Evolutionary conservation across 306 rosid genomes (phyloP).

Genomic region (Dryas alaskensis): DNA sequence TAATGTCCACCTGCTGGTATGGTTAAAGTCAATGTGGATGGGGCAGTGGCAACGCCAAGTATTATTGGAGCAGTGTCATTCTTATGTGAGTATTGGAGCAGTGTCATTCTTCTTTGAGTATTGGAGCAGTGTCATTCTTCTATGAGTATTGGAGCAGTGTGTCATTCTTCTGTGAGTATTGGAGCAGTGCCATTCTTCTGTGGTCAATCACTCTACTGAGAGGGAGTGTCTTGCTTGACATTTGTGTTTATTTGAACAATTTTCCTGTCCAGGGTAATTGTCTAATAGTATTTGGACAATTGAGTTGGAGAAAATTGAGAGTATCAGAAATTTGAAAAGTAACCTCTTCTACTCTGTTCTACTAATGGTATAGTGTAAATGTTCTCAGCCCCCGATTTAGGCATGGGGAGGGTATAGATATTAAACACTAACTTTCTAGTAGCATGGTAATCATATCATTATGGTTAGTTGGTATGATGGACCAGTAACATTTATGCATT

Average conservation of each 20-base stretch:
- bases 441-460: background rate
- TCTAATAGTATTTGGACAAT: background rate
- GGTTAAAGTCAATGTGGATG: too few relatives aligned
- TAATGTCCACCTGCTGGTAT: too few relatives aligned
- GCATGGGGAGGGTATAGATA: background rate
- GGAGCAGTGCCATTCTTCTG: background rate
- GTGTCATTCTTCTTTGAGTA: too few relatives aligned
- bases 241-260: background rate
- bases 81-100: too few relatives aligned
- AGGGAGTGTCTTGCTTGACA: background rate
- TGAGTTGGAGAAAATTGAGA: background rate
- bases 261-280: background rate
- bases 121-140: background rate
- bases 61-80: too few relatives aligned
- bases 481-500: background rate
- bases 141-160: background rate
- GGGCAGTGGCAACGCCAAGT: too few relatives aligned
- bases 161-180: too few relatives aligned
- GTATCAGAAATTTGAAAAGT: background rate
- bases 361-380: background rate
- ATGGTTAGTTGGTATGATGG: background rate
- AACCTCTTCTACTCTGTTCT: background rate
- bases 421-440: background rate
- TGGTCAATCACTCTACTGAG: background rate
- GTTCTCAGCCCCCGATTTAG: background rate